Conservation (phyloP, 371 early-diverging fungal species). For the Mucor piriformis region DNA sequence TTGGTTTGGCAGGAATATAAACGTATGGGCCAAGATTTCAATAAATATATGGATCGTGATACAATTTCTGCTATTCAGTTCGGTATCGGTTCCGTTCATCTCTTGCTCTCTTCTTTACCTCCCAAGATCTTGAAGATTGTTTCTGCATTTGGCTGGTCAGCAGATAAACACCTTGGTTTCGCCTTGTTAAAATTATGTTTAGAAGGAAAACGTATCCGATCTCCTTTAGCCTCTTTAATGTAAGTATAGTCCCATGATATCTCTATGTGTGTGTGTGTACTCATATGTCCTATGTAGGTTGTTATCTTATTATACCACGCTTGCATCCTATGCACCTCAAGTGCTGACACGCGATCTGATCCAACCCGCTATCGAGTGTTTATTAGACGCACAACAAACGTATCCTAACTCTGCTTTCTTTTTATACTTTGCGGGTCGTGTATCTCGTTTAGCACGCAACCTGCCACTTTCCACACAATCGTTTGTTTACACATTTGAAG, state of each 20-base stretch:
- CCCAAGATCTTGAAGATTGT: conserved; percentile 60
- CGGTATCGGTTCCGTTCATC: conserved; percentile 64
- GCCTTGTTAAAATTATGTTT: conserved; percentile 57
- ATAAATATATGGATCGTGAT: conserved; percentile 43
- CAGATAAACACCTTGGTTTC: conserved; percentile 64
- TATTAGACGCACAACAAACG: conserved; percentile 57
- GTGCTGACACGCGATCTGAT: conserved; percentile 43
- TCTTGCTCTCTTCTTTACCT: conserved; percentile 60
- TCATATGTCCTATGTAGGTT: conserved; percentile 20
- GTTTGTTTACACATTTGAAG: conserved; percentile 47
- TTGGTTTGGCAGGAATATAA: conserved; percentile 56
- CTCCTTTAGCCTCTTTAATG: conserved; percentile 63
- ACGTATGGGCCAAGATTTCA: conserved; percentile 48
- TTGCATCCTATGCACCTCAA: conserved; percentile 52
- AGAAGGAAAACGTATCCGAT: conserved; percentile 57
- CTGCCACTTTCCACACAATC: conserved; percentile 53
- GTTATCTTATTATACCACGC: conserved; percentile 42
- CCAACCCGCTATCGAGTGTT: conserved; percentile 60
- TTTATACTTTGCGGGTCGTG: conserved; percentile 64
- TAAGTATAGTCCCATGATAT: conserved; percentile 22
- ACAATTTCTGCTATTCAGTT: conserved; percentile 53
- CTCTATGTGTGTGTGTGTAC: conserved; percentile 17
- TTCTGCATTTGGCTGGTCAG: conserved; percentile 60
- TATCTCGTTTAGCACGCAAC: conserved; percentile 53
- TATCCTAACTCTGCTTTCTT: conserved; percentile 70